Percentiles rank a stretch among this genome's conserved stretches.
These are phyloP conservation scores for Mycena indigotica DNA, from an alignment of 768 basidiomycete genomes.

Conservation along the genomic window DNA sequence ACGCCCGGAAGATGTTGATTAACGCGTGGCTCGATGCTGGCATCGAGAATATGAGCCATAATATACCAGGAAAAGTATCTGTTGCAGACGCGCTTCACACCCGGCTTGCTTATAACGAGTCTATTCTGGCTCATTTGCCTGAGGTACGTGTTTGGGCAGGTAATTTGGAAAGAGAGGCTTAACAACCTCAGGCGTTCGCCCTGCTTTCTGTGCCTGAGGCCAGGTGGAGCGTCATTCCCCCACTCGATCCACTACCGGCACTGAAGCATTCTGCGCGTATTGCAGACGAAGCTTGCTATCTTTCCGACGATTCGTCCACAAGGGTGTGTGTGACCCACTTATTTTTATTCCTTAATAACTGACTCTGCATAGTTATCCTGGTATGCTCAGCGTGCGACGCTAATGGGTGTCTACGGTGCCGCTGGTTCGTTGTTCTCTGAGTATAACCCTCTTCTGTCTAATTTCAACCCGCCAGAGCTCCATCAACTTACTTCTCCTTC, in stretches of 20 bases:
- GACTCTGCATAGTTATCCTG: conserved; percentile 57
- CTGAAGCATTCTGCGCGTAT: conserved; percentile 61
- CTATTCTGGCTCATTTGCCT: conserved; percentile 64
- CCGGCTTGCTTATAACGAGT: conserved; percentile 66
- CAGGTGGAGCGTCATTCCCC: conserved; percentile 37
- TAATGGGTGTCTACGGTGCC: conserved; percentile 72
- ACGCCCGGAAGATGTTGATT: conserved; percentile 65
- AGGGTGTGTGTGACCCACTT: conserved; percentile 49
- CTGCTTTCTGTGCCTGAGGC: conserved; percentile 58
- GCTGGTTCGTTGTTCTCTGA: conserved; percentile 49
- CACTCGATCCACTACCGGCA: conserved; percentile 61
- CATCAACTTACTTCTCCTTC: conserved; percentile 80
- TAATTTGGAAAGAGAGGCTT: background rate
- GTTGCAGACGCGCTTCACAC: conserved; percentile 56
- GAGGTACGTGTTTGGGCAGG: conserved; percentile 50
- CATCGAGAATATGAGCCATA: conserved; percentile 48
- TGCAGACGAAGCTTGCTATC: conserved; percentile 71
- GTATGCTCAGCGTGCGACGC: conserved; percentile 68
- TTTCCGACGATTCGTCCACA: conserved; percentile 53
- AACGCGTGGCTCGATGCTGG: conserved; percentile 78
- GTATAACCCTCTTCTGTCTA: background rate
- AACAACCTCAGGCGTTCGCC: conserved; percentile 64
- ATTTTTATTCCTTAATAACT: conserved; percentile 1
- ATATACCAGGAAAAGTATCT: conserved; percentile 25
- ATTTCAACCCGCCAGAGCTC: conserved; percentile 49